Evolutionary conservation across 345 rosid genomes (phyloP).

Genomic region (Barbarea vulgaris): DNA sequence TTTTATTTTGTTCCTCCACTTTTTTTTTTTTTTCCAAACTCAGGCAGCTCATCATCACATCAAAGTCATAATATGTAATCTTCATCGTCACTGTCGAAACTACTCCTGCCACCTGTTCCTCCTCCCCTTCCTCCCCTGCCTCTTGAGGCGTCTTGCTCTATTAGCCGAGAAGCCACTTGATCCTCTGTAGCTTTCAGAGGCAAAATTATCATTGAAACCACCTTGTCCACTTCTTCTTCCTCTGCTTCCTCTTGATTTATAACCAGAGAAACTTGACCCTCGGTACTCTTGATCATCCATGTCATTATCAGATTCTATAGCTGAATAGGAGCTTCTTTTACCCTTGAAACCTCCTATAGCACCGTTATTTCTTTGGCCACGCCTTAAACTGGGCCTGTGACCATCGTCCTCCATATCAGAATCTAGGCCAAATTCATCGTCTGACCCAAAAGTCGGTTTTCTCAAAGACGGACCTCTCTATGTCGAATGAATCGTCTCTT

Average conservation of each 20-base stretch:
- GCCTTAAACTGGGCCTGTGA: conserved; percentile 35
- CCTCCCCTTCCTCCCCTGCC: conserved; percentile 41
- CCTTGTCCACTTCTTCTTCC: conserved; percentile 40
- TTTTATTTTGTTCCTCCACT: no score
- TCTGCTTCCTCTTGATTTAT: conserved; percentile 37
- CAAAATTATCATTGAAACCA: conserved; percentile 34
- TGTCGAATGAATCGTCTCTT: no score
- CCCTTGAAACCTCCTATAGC: conserved; percentile 43
- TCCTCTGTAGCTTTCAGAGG: conserved; percentile 29
- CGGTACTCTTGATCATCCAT: conserved; percentile 27
- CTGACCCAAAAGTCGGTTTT: conserved; percentile 69
- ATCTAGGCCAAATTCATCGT: conserved; percentile 56
- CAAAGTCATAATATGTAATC: no score
- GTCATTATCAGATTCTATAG: conserved; percentile 55
- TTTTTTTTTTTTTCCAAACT: no score
- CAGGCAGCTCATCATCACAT: no score
- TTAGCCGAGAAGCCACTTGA: conserved; percentile 30
- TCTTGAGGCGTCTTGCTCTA: no score
- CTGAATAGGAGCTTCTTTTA: conserved; percentile 46
- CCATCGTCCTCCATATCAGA: conserved; percentile 63
- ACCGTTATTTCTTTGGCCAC: conserved; percentile 38
- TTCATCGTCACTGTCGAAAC: conserved; percentile 31
- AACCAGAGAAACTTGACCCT: conserved; percentile 35
- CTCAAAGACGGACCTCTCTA: conserved; percentile 45
- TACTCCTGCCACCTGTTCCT: conserved; percentile 27